These are phyloP conservation scores for Smittium mucronatum DNA, from an alignment of 371 early-diverging fungal genomes.

Conservation along the genomic window DNA sequence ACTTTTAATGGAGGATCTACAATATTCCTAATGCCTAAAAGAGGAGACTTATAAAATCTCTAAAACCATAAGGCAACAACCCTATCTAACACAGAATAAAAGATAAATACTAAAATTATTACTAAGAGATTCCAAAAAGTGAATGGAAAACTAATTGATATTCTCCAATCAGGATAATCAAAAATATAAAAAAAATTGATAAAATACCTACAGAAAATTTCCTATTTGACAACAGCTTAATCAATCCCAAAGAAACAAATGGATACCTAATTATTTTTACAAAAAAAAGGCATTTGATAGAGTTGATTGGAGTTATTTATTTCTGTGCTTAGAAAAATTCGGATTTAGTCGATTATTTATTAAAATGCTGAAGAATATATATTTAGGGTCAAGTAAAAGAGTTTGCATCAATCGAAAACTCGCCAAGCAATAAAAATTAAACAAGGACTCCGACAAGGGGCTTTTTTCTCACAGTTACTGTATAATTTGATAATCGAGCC, in stretches of 20 bases:
- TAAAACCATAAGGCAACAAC: neutral
- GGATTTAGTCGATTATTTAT: neutral
- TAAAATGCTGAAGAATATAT: neutral
- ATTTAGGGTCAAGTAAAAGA: neutral
- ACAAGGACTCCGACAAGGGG: constrained; percentile 14
- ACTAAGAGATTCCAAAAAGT: constrained; percentile 6
- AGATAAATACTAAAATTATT: neutral
- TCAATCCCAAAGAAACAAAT: neutral
- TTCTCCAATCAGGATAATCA: neutral
- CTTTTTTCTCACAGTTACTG: constrained; percentile 13
- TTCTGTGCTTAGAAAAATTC: neutral
- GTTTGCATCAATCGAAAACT: constrained; percentile 3
- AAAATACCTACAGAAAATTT: constrained; percentile 3
- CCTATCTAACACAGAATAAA: neutral
- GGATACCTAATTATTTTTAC: constrained; percentile 1
- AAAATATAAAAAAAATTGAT: constrained; percentile 7
- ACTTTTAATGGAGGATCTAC: neutral
- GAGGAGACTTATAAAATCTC: neutral
- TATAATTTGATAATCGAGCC: constrained; percentile 17
- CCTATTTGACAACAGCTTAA: neutral
- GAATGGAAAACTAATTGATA: neutral
- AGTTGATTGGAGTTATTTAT: constrained; percentile 9
- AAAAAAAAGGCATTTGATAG: constrained; percentile 9
- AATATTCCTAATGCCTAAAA: neutral
- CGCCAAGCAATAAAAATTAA: constrained; percentile 1